Evolutionary conservation across 225 moss, liverwort and hornwort species (phyloP).

Genomic region (Straminergon stramineum): DNA sequence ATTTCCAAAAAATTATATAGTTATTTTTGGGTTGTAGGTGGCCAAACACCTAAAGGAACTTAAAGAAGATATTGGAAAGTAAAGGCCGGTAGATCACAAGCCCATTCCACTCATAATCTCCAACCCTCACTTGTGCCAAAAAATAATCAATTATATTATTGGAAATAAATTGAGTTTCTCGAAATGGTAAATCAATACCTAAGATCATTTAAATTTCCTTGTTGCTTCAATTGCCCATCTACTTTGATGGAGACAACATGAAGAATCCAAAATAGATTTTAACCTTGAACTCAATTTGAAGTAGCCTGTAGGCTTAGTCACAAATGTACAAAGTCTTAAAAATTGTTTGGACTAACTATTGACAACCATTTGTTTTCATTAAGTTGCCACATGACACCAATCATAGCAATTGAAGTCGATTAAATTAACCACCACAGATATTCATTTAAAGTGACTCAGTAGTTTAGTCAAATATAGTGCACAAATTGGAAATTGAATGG

Average conservation of each 20-base stretch:
- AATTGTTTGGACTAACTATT: too few species aligned
- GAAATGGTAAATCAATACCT: accelerated
- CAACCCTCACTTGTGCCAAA: accelerated
- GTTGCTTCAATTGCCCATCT: background rate
- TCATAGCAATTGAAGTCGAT: background rate
- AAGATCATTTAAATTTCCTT: background rate
- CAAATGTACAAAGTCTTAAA: background rate
- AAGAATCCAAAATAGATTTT: background rate
- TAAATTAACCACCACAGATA: too few species aligned
- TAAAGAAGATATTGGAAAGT: accelerated
- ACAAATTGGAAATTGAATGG: background rate
- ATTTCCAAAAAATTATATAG: background rate
- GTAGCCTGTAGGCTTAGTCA: background rate
- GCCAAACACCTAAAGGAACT: background rate
- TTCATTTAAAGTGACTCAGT: accelerated
- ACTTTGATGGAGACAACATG: accelerated
- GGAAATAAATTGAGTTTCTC: background rate
- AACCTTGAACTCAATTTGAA: background rate
- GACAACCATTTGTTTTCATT: background rate
- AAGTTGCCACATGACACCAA: background rate
- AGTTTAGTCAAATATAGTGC: background rate
- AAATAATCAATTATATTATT: too few species aligned
- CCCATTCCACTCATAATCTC: background rate
- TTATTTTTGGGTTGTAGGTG: background rate
- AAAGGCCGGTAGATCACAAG: accelerated